phyloP scores from a whole-genome alignment of 2,329 filamentous ascomycete genomes.

The Pestalotiopsis sp. region DNA sequence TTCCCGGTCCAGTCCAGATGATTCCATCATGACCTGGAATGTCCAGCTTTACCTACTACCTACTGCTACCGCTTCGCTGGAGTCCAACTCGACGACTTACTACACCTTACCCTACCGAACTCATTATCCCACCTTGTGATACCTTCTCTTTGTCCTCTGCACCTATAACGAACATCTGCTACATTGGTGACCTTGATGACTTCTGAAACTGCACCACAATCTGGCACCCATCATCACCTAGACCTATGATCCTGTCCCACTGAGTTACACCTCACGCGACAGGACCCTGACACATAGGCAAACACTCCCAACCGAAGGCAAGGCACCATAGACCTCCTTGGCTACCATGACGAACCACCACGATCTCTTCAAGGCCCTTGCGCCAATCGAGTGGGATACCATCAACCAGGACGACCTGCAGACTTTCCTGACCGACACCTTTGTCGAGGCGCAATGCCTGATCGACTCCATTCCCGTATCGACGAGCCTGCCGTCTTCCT shows the following conservation, averaged over 20 bases:
- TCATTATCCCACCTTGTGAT: background rate
- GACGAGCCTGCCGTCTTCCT: slow-evolving; percentile 44
- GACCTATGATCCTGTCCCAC: background rate
- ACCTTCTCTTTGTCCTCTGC: background rate
- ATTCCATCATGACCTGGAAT: background rate
- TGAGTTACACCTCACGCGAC: background rate
- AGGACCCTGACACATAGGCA: background rate
- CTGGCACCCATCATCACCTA: background rate
- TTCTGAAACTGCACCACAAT: background rate
- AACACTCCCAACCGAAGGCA: background rate
- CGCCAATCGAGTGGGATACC: slow-evolving; percentile 51
- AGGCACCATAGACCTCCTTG: background rate
- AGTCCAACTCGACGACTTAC: background rate
- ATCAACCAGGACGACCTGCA: slow-evolving; percentile 49
- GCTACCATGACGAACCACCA: slow-evolving; percentile 32
- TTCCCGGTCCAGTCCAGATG: background rate
- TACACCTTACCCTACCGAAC: background rate
- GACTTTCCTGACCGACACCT: slow-evolving; percentile 60
- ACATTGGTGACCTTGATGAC: background rate
- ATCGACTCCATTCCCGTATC: slow-evolving; percentile 73
- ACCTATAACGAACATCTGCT: background rate
- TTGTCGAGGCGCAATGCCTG: slow-evolving; percentile 70
- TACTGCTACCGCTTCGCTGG: background rate
- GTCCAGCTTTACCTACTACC: background rate
- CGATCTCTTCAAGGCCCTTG: slow-evolving; percentile 55